Evolutionary conservation across 2,329 filamentous ascomycete genomes (phyloP).

Genomic region (Biscogniauxia sp.): DNA sequence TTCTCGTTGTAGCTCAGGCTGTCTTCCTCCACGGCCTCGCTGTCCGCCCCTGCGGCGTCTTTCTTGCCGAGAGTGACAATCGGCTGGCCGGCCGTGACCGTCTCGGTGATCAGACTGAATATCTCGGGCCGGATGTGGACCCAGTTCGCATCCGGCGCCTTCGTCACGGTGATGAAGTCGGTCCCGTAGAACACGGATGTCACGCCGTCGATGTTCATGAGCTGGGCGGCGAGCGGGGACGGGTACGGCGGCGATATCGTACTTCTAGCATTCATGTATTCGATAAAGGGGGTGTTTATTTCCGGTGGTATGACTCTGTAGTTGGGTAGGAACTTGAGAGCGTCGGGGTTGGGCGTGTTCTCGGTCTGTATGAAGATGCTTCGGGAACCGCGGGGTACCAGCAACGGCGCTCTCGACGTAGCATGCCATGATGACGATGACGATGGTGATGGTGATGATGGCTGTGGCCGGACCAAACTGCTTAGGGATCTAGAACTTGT

Average conservation of each 20-base stretch:
- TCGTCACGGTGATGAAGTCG: slow-evolving; percentile 97
- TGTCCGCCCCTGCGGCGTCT: slow-evolving; percentile 42
- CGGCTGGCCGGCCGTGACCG: slow-evolving; percentile 76
- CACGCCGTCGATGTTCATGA: slow-evolving; percentile 94
- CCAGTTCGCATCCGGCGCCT: slow-evolving; percentile 85
- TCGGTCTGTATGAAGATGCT: slow-evolving; percentile 99
- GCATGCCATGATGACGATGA: slow-evolving; percentile 14
- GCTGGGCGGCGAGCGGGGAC: slow-evolving; percentile 83
- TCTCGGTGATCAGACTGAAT: slow-evolving; percentile 92
- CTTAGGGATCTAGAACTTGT: slow-evolving; percentile 26
- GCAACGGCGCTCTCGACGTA: slow-evolving; percentile 9
- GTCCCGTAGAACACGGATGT: slow-evolving; percentile 89
- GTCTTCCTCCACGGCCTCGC: slow-evolving; percentile 54
- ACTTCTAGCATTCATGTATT: slow-evolving; percentile 85
- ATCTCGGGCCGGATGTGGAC: slow-evolving; percentile 93
- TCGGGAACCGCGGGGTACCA: slow-evolving; percentile 46
- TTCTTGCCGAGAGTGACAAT: slow-evolving; percentile 72
- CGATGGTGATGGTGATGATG: slow-evolving; percentile 12
- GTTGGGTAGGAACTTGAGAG: slow-evolving; percentile 94
- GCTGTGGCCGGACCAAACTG: slow-evolving; percentile 20
- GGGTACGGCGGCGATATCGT: slow-evolving; percentile 87
- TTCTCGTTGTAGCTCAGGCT: slow-evolving; percentile 82
- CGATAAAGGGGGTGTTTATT: slow-evolving; percentile 75
- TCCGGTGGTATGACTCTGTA: slow-evolving; percentile 75
- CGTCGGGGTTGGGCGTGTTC: slow-evolving; percentile 89